Conservation (phyloP, 2,329 filamentous ascomycete species). For the Pseudocercospora ulei region DNA sequence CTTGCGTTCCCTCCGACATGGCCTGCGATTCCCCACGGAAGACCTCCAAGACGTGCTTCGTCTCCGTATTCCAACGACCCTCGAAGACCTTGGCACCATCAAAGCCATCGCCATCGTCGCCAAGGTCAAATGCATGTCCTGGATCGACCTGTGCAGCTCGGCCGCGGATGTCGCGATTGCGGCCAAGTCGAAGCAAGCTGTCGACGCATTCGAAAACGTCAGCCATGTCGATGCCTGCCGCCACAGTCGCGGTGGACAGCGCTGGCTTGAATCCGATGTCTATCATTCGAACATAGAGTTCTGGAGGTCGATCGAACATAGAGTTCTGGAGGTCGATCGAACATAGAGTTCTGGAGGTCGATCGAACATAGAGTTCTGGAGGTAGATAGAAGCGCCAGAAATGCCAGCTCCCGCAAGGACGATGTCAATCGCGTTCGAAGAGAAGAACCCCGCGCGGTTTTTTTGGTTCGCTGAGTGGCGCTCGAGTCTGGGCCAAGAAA, state of each 20-base stretch:
- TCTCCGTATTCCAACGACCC: conserved; percentile 10
- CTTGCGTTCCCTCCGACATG: no score
- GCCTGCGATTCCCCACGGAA: no score
- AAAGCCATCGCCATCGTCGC: conserved; percentile 9
- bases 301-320: conserved; percentile 7
- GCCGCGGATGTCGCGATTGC: conserved; percentile 9
- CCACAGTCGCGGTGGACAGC: conserved; percentile 13
- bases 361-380: conserved; percentile 1
- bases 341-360: conserved; percentile 7
- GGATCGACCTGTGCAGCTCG: conserved; percentile 16
- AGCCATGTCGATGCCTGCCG: conserved; percentile 9
- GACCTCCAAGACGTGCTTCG: conserved; percentile 11
- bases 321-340: conserved; percentile 6
- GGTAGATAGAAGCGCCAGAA: conserved; percentile 9
- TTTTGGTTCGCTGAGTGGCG: no score
- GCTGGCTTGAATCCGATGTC: conserved; percentile 14
- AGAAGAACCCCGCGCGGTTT: conserved; percentile 25
- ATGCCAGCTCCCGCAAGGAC: conserved; percentile 29
- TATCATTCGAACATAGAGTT: conserved; percentile 6
- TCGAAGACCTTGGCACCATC: conserved; percentile 10
- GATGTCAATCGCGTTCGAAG: conserved; percentile 27
- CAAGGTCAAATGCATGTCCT: conserved; percentile 10
- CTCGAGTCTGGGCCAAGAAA: no score
- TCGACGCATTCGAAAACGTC: conserved; percentile 12
- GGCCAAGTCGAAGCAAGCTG: conserved; percentile 11